Evolutionary conservation across 495 filamentous ascomycete genomes (phyloP), one percentile per base, ranked within the genome.

Genomic region (Stereocaulon alpinum): DNA sequence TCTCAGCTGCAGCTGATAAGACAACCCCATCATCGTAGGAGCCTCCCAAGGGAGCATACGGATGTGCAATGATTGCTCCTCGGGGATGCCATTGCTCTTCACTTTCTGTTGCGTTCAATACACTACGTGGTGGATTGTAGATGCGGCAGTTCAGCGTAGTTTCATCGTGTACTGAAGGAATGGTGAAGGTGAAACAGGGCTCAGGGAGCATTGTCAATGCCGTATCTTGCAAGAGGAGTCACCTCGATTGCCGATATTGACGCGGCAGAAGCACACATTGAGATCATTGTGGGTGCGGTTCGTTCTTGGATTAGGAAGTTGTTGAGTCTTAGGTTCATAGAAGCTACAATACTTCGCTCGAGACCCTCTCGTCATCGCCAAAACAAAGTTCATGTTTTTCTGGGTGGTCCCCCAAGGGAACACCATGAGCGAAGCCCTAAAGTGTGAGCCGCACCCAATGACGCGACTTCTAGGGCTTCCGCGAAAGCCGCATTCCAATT

Each of bases 11-110:
- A 14, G 87, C 68, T 24, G 81, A 72, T 34, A 79, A 72, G 15
- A 98, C 88, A 22, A 94, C 77, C 0, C 79, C 78, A 63, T 97
- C 90, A 68, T 96, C 87, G 69, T 83, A 92, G 73, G 76, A 85
- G 6, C 93, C 93, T 12, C 93, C 93, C 6, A 97, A 74, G 0
- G 87, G 81, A 20, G 90, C 89, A 61, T 96, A 98, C 0, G 93
- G 91, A 70, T 97, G 93, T 0, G 91, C 92, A 27, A 98, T 69
- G 22, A 96, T 79, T 4, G 89, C 91, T 12, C 83, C 86, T 59
- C 78, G 79, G 52, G 74, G 74, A 11, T 59, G 64, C 76, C 78
- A 79, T 22, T 64, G 43, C n/a, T 65, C 17, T 3, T 47, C 29
- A 24, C 30, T 45, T 11, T 44, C 50, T 24, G 24, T 47, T 22